Conservation (phyloP, 2,329 filamentous ascomycete genomes). For the Davidsoniella neocaledoniae region DNA sequence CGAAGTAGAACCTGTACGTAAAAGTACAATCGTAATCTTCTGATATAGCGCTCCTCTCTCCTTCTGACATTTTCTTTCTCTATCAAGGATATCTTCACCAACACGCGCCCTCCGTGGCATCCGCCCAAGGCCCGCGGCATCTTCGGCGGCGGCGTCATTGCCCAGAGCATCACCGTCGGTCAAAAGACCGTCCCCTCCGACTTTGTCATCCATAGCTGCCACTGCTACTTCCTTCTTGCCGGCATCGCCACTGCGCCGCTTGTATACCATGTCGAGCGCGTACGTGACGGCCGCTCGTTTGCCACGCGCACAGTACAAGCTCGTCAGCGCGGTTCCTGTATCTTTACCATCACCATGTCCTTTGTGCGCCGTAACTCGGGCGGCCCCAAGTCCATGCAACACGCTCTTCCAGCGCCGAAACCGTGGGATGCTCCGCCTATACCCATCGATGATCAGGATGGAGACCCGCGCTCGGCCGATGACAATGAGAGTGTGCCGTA, state of each 20-base stretch:
- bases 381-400: constrained; percentile 37
- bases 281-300: constrained; percentile 79
- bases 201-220: constrained; percentile 87
- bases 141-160: constrained; percentile 85
- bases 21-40: not conserved
- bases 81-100: constrained; percentile 74
- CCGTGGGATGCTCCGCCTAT: constrained; percentile 23
- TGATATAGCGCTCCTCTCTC: too few relatives aligned
- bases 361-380: constrained; percentile 55
- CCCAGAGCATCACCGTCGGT: constrained; percentile 75
- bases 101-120: constrained; percentile 81
- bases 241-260: constrained; percentile 74
- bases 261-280: constrained; percentile 85
- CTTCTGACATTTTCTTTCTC: not conserved
- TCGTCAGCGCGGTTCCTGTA: constrained; percentile 68
- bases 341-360: constrained; percentile 90
- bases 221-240: constrained; percentile 96
- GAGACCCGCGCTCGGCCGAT: constrained; percentile 27
- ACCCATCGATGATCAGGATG: constrained; percentile 21
- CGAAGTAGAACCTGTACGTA: constrained; percentile 54
- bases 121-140: constrained; percentile 83
- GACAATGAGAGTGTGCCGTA: constrained; percentile 33
- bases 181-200: constrained; percentile 68
- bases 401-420: constrained; percentile 44
- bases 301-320: constrained; percentile 93